Evolutionary conservation across 257 asterid species (phyloP), one percentile per base, ranked within the genome.

Genomic region (Prunella vulgaris): DNA sequence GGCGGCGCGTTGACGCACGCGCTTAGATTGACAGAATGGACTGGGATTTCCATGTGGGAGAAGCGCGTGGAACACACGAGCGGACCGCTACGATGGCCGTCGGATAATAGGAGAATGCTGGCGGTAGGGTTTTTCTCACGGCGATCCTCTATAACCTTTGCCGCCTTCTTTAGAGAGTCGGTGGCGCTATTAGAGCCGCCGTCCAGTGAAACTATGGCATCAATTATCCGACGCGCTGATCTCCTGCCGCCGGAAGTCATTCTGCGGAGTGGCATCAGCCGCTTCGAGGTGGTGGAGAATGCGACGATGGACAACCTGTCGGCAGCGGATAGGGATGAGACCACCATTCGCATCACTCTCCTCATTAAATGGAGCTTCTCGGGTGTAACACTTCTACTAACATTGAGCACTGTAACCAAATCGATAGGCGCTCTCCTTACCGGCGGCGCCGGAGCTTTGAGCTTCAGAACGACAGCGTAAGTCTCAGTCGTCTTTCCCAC

Each of bases 231-330:
- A 5, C 97, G 90, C 15, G 98, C 97, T 4, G 89, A 81, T 69
- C 97, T 85, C 69, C 85, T 44, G 0, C 99, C 99, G 1, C 84
- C 70, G 28, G 87, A 66, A 64, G 93, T 81, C 99, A 94, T 94
- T 69, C 97, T 71, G 14, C 96, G 81, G 51, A 94, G 80, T 35
- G 98, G 97, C 57, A 89, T 57, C 76, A 94, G 66, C 21, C 99
- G 82, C 78, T 94, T 94, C 17, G 99, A 94, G 0, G 95, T 76
- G 33, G 90, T 72, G 40, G 99, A 91, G 77, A 89, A 94, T 3
- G 98, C 99, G 6, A 94, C 97, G 56, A 94, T 87, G 4, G 99
- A 94, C 33, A 94, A 75, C 1, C 99, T 82, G 76, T 94, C 99
- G 74, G 87, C 84, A 25, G 97, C 79, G 60, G 96, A 82, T 13